A percentile compares a stretch with the other conserved stretches of the same genome.
Evolutionary conservation across 2,329 filamentous ascomycete genomes (phyloP).

Genomic region (Colletotrichum musae): DNA sequence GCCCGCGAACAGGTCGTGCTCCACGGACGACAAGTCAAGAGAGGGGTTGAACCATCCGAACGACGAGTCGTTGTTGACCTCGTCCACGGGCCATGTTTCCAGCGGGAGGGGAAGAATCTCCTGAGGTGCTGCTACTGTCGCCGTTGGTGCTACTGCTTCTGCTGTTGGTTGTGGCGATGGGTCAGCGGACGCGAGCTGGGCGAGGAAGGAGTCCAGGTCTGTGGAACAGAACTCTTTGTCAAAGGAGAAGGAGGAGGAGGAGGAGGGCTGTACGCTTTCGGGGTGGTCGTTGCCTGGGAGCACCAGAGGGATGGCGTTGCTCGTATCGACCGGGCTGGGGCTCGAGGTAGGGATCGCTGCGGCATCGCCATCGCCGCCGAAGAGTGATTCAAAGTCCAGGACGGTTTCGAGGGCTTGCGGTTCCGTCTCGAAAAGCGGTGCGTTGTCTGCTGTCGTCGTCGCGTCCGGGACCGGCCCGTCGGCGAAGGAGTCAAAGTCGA

Average conservation of each 20-base stretch:
- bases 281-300: neutral
- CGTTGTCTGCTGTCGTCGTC: neutral
- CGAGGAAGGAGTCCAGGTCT: constrained; percentile 2
- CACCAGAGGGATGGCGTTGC: no score
- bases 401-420: neutral
- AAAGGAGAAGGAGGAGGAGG: neutral
- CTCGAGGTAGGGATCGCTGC: neutral
- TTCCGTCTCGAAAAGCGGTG: neutral
- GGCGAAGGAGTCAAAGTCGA: constrained; percentile 29
- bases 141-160: neutral
- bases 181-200: neutral
- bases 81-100: constrained; percentile 8
- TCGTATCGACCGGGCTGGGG: neutral
- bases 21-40: neutral
- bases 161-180: constrained; percentile 1
- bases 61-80: neutral
- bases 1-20: neutral
- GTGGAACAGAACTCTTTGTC: constrained; percentile 20
- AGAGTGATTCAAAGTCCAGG: neutral
- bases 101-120: neutral
- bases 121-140: neutral
- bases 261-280: neutral
- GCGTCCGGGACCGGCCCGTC: constrained; percentile 12
- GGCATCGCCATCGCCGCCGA: neutral
- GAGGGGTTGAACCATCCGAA: constrained; percentile 1